A percentile compares a stretch with the other conserved stretches of the same genome.
Evolutionary conservation across 2,329 filamentous ascomycete species (phyloP).

Genomic region (Chaetomiaceae sp.): DNA sequence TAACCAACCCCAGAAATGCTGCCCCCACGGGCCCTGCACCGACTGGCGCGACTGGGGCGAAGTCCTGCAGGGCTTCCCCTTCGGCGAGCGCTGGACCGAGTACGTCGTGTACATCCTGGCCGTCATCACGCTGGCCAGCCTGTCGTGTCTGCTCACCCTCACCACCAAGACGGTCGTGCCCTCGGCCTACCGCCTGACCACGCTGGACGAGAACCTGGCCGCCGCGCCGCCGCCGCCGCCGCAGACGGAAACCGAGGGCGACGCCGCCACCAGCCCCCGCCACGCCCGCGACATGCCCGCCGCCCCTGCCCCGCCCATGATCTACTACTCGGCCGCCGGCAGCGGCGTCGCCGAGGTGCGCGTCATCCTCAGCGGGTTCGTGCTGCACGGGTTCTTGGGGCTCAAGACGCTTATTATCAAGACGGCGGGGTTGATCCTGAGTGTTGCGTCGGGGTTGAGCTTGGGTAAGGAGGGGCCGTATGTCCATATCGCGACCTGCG

Average conservation of each 20-base stretch:
- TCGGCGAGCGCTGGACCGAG: conserved; percentile 59
- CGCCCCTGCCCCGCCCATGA: conserved; percentile 61
- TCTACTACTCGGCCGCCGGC: conserved; percentile 92
- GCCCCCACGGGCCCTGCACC: conserved; percentile 48
- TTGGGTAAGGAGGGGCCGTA: conserved; percentile 93
- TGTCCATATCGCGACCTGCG: conserved; percentile 93
- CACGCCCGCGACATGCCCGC: conserved; percentile 31
- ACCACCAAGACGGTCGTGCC: conserved; percentile 92
- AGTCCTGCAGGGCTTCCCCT: conserved; percentile 38
- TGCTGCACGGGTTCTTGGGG: conserved; percentile 91
- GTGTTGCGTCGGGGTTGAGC: conserved; percentile 86
- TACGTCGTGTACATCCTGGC: conserved; percentile 69
- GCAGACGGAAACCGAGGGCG: conserved; percentile 36
- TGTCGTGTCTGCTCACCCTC: conserved; percentile 74
- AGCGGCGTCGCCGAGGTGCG: conserved; percentile 96
- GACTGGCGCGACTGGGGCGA: conserved; percentile 54
- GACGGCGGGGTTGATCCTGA: conserved; percentile 73
- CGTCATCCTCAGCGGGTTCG: conserved; percentile 96
- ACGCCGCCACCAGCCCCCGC: conserved; percentile 37
- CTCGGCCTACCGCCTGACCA: conserved; percentile 78
- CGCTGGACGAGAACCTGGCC: conserved; percentile 85
- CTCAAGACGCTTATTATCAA: conserved; percentile 83
- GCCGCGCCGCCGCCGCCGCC: conserved; percentile 47
- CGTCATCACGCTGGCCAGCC: conserved; percentile 62
- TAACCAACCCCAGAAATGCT: conserved; percentile 37